These are phyloP conservation scores for Solanum sejunctum DNA, from an alignment of 257 asterid species.

Conservation along the genomic window DNA sequence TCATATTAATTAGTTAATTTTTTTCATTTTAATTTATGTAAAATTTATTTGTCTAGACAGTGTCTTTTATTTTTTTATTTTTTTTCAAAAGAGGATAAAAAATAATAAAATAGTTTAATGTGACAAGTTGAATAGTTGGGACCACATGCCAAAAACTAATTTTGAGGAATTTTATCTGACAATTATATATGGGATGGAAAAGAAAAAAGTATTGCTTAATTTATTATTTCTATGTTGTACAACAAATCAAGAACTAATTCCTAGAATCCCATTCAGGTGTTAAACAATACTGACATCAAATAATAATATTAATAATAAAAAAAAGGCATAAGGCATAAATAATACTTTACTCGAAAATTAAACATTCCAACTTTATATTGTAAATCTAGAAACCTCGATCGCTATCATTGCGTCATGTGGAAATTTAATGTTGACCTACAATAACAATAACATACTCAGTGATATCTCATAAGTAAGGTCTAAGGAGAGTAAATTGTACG, in stretches of 20 bases:
- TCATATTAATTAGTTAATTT: not conserved
- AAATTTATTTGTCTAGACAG: not conserved
- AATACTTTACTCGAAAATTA: not conserved
- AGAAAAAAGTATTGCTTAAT: not conserved
- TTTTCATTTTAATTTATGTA: not conserved
- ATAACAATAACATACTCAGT: no score
- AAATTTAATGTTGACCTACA: not conserved
- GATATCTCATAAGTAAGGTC: no score
- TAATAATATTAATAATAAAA: not conserved
- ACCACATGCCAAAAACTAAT: slow-evolving; percentile 23
- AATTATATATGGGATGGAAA: not conserved
- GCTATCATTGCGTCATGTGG: rapidly evolving
- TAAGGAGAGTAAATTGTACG: no score
- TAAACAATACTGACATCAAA: not conserved
- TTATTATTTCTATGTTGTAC: not conserved
- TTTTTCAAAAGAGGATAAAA: no score
- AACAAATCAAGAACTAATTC: not conserved
- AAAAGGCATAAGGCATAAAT: not conserved
- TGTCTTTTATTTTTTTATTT: no score
- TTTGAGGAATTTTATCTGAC: not conserved
- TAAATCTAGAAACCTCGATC: not conserved
- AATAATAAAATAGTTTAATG: not conserved
- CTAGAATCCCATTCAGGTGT: not conserved
- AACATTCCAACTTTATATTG: not conserved
- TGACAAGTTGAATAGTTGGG: slow-evolving; percentile 22